These are phyloP conservation scores for Nitzschia putrida DNA, from an alignment of 108 stramenopile genomes.

Conservation along the genomic window DNA sequence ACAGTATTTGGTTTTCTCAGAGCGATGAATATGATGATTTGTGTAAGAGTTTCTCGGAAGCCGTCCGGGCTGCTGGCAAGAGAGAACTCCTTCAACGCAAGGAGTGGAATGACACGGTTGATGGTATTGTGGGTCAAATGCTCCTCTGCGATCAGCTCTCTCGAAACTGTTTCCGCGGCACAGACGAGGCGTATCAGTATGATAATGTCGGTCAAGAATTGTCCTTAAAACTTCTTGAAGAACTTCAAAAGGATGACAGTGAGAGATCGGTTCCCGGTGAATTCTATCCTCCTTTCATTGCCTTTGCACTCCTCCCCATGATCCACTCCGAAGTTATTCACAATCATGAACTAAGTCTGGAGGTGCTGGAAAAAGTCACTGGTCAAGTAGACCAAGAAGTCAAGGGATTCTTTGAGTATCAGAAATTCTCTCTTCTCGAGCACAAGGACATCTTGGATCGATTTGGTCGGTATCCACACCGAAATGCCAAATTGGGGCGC, in stretches of 20 bases:
- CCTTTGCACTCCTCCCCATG: no score
- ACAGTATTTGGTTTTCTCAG: constrained; percentile 37
- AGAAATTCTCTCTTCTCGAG: constrained; percentile 28
- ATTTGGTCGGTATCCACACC: constrained; percentile 76
- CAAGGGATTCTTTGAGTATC: background rate
- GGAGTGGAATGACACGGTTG: constrained; percentile 39
- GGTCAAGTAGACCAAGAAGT: no score
- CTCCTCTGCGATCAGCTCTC: constrained; percentile 70
- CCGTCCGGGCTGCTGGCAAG: constrained; percentile 24
- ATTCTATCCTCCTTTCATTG: no score
- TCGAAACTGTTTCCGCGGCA: constrained; percentile 65
- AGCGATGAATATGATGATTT: constrained; percentile 38
- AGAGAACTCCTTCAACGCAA: constrained; percentile 4
- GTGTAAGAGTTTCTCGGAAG: constrained; percentile 22
- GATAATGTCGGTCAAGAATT: constrained; percentile 42
- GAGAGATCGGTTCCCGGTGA: no score
- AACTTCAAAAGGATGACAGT: no score
- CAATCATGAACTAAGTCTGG: no score
- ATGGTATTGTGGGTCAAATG: constrained; percentile 51
- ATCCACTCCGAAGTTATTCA: no score
- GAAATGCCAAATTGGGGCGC: constrained; percentile 54
- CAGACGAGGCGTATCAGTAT: constrained; percentile 61
- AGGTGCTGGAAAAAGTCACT: constrained; percentile 22
- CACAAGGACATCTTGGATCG: constrained; percentile 60
- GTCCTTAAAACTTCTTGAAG: no score